Evolutionary conservation across 140 eudicot species (phyloP).

Genomic region (Stevia rebaudiana): DNA sequence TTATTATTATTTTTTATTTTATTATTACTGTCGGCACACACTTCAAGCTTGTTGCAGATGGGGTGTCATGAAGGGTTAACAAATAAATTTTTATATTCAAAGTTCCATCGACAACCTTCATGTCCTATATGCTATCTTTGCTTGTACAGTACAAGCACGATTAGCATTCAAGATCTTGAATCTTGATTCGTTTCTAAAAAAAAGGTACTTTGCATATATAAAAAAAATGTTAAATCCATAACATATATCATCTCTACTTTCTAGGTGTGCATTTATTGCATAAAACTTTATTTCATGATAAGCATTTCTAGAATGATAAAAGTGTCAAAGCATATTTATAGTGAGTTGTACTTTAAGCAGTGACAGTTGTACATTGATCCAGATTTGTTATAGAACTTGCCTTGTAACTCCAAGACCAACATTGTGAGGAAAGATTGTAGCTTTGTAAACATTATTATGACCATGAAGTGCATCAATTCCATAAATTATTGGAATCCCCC

Average conservation of each 20-base stretch:
- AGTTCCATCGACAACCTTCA: conserved; percentile 1
- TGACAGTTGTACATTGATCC: conserved; percentile 8
- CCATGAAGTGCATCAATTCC: conserved; percentile 75
- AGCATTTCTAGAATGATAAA: background rate
- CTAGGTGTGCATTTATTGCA: background rate
- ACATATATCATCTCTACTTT: background rate
- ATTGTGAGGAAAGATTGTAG: conserved; percentile 69
- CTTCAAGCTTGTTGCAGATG: conserved; percentile 18
- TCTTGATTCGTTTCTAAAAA: background rate
- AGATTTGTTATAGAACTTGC: conserved; percentile 23
- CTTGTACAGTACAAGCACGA: conserved; percentile 16
- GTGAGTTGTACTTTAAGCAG: background rate
- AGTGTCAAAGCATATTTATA: background rate
- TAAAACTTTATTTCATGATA: background rate
- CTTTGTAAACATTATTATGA: conserved; percentile 50
- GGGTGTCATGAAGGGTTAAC: conserved; percentile 13
- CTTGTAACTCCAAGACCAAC: conserved; percentile 67
- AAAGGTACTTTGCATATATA: conserved; percentile 1
- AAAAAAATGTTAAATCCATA: background rate
- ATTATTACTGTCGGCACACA: conserved; percentile 17
- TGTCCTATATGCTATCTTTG: background rate
- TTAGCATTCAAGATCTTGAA: background rate
- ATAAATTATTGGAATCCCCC: conserved; percentile 54
- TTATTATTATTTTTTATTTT: conserved; percentile 11
- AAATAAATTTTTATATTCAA: background rate